A percentile compares a stretch with the other conserved stretches of the same genome.
Evolutionary conservation across 2,329 filamentous ascomycete species (phyloP).

Genomic region (Penicillium digitatum): DNA sequence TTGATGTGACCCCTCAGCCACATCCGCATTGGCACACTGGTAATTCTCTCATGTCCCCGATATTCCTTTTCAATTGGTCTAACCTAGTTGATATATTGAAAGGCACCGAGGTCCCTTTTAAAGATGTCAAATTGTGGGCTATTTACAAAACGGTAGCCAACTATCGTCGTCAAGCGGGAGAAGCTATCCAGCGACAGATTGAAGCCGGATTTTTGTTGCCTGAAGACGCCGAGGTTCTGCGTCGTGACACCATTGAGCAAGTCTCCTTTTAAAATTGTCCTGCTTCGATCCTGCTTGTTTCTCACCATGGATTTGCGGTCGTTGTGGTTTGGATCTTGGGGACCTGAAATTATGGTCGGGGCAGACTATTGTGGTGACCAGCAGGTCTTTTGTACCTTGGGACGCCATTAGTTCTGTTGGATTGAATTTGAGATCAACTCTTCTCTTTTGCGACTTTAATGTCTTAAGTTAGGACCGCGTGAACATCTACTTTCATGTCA

Average conservation of each 20-base stretch:
- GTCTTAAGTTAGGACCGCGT: neutral
- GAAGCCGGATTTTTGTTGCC: neutral
- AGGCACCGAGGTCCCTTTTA: neutral
- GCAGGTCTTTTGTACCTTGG: neutral
- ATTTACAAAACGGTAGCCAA: neutral
- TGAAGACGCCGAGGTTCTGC: neutral
- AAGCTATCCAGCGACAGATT: neutral
- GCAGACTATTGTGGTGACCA: neutral
- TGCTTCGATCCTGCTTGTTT: neutral
- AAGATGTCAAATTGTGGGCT: neutral
- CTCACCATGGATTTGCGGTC: neutral
- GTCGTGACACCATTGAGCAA: slow-evolving; percentile 3
- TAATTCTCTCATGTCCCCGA: neutral
- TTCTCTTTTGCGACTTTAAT: neutral
- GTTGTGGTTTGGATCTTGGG: neutral
- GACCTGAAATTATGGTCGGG: neutral
- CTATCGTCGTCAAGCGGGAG: neutral
- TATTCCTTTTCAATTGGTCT: neutral
- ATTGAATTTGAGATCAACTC: neutral
- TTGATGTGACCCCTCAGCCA: neutral
- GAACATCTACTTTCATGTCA: neutral
- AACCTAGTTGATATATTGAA: neutral
- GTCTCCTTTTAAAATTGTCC: neutral
- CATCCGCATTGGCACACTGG: neutral
- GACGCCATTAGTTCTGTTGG: neutral